Base-by-base conservation (phyloP, 2,329 filamentous ascomycete species). In the Chalaropsis ovoidea region DNA sequence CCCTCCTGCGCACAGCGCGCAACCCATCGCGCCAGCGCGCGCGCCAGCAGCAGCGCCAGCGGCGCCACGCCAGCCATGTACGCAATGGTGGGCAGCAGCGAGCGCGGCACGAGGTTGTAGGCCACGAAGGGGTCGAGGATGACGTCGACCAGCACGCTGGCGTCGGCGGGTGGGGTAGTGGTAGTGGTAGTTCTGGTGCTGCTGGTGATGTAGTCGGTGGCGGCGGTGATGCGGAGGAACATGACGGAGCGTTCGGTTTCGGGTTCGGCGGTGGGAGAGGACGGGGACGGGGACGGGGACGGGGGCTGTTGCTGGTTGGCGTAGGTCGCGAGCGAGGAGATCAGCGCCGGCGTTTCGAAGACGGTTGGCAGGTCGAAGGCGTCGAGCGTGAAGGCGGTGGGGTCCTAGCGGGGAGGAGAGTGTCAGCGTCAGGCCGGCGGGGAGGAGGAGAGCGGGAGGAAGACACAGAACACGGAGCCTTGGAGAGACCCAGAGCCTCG, bases 61-160 rank as follows among this genome's bases (percentile, higher is more conserved):
- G 67, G 77, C 45, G 84, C 83, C 64, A 95, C 80, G 2, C 82
- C 69, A 3, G 80, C 71, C 64, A 95, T 80, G 74, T 91, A 95
- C 43, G 76, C 77, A 13, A 83, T 83, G 1, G 88, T 93, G 22
- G 89, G 86, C 24, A 88, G 71, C 17, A 97, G 78, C 3, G 91
- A 95, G 63, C 79, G 80, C 13, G 94, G 94, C 63, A 97, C 80
- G 17, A 91, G 72, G 76, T 95, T 94, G 71, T 86, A 76, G 49
- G 42, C 42, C 27, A 95, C 68, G 72, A 87, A 97, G 0, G 91
- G 91, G 74, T 97, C 94, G 27, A 99, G 82, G 71, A 96, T 88
- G 74, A 86, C 75, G 70, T 99, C 93, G 63, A 87, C 87, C 64
- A 85, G 78, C 3, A 97, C 90, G 0, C 85, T 83, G 1, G 86